phyloP scores from a whole-genome alignment of 2,329 filamentous ascomycete species.

The Paracoccidioides brasiliensis region DNA sequence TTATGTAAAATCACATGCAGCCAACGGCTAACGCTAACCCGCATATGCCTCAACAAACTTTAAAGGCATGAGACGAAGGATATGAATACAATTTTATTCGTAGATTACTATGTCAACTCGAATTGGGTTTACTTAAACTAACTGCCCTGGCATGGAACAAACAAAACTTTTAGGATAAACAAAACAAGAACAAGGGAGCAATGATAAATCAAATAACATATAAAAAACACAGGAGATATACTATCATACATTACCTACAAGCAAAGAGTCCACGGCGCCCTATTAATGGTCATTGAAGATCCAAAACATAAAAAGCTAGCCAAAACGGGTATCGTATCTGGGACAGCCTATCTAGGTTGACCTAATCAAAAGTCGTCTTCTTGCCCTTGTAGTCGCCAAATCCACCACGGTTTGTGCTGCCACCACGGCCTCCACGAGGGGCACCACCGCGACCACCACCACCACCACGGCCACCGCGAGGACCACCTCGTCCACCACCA shows the following conservation, averaged over 20 bases:
- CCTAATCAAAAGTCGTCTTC: conserved; percentile 57
- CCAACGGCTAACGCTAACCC: no score
- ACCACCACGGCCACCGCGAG: conserved; percentile 33
- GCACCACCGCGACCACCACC: conserved; percentile 35
- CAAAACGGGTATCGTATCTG: background rate
- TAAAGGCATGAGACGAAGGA: no score
- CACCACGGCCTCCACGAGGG: conserved; percentile 32
- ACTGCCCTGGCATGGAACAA: background rate
- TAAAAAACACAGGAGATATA: background rate
- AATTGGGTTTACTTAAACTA: background rate
- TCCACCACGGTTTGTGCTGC: conserved; percentile 40
- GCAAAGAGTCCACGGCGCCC: background rate
- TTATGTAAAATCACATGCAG: no score
- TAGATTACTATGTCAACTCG: no score
- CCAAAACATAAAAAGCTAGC: background rate
- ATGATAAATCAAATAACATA: background rate
- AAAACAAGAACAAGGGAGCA: background rate
- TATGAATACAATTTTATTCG: no score
- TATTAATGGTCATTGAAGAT: background rate
- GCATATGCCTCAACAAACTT: no score
- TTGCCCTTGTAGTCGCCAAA: conserved; percentile 60
- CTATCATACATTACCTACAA: conserved; percentile 3
- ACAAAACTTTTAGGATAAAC: background rate
- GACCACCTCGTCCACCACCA: conserved; percentile 37
- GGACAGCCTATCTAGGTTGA: no score